These are phyloP conservation scores for Platanthera guangdongensis DNA, from an alignment of 106 monocot species.

Conservation along the genomic window DNA sequence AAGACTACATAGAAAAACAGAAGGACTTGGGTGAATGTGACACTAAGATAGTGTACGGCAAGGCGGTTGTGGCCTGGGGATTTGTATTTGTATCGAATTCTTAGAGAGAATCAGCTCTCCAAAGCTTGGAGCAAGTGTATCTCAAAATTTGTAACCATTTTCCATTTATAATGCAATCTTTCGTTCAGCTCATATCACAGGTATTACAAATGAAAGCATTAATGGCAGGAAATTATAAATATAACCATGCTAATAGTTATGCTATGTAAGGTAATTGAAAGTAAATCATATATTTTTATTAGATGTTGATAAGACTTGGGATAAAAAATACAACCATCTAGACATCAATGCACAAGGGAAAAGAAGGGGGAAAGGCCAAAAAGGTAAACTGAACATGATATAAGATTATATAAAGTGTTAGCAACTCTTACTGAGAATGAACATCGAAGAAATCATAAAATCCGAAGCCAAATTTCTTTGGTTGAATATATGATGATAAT, in stretches of 20 bases:
- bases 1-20: too few species aligned
- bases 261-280: background rate
- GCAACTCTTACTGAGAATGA: background rate
- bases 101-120: background rate
- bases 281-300: background rate
- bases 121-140: background rate
- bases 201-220: too few species aligned
- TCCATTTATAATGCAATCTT: too few species aligned
- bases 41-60: too few species aligned
- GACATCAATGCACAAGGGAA: background rate
- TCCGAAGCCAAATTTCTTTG: background rate
- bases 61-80: too few species aligned
- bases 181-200: too few species aligned
- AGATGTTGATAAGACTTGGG: background rate
- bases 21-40: too few species aligned
- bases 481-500: background rate
- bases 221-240: background rate
- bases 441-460: slow-evolving; percentile 1
- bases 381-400: background rate
- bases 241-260: background rate
- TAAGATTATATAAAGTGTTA: background rate
- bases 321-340: too few species aligned
- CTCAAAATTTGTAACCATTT: background rate
- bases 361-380: background rate
- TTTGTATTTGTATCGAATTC: too few species aligned